phyloP scores from a whole-genome alignment of 176 grass and related monocot species.

The Rhynchospora pubera region DNA sequence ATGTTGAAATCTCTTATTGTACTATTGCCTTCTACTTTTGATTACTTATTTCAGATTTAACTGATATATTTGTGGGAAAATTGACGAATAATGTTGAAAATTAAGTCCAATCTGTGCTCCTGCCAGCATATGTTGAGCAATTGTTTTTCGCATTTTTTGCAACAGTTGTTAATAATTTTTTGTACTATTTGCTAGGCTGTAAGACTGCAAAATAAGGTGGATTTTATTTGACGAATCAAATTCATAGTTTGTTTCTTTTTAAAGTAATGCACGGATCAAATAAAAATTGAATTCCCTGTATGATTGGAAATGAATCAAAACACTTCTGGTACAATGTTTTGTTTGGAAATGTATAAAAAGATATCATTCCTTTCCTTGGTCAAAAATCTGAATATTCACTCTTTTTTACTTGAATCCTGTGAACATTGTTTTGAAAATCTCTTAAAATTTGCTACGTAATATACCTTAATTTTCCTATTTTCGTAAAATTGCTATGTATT shows the following conservation, averaged over 20 bases:
- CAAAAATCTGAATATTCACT: neutral
- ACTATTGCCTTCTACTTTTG: too few relatives aligned
- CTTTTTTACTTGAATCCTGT: neutral
- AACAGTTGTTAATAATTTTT: neutral
- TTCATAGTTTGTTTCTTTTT: neutral
- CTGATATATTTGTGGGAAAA: neutral
- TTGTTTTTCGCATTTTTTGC: neutral
- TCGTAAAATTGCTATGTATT: too few relatives aligned
- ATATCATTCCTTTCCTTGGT: neutral
- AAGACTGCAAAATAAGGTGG: neutral
- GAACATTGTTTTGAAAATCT: too few relatives aligned
- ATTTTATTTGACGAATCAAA: neutral
- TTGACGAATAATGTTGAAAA: neutral
- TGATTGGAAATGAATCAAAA: constrained; percentile 2
- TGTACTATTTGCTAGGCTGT: neutral
- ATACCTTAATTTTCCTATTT: too few relatives aligned
- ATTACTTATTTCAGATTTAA: neutral
- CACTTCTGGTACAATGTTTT: too few relatives aligned
- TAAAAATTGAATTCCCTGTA: neutral
- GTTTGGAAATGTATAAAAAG: too few relatives aligned
- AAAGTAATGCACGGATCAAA: neutral
- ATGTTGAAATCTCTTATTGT: neutral
- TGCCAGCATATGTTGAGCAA: neutral
- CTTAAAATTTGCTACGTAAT: too few relatives aligned
- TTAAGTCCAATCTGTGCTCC: neutral